Evolutionary conservation across 257 asterid genomes (phyloP), one percentile per base, ranked within the genome.

Genomic region (Thymus quinquecostatus): DNA sequence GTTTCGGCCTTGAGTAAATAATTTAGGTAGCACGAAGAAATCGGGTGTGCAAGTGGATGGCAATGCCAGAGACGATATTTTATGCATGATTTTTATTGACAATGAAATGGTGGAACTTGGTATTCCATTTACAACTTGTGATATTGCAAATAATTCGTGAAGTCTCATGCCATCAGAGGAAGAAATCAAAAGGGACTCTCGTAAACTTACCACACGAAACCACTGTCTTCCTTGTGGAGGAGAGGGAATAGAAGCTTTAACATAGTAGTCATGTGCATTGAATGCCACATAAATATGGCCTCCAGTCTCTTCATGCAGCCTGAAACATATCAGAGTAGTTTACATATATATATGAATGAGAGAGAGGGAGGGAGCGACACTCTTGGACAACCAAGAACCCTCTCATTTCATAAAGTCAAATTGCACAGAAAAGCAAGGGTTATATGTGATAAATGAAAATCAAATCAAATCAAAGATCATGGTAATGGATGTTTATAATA

Each of bases 141-240:
- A 34, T 51, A 36, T 28, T 44, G 64, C 44, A 53, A n/a, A 59
- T 32, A 54, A 34, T 13, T 34, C 29, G 12, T 40, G 51, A 49
- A 66, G 48, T 5, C 14, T 12, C 55, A 45, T 73, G 71, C 41
- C 60, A 51, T 51, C 66, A 51, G 61, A 36, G 40, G 53, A 64
- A 68, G 74, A 12, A 12, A 44, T 53, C 30, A 21, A 29, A 8
- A 61, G 62, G 53, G 78, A 69, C 21, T 57, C 41, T 33, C 14
- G 60, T 45, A 73, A 75, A 77, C 98, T 87, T 70, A 93, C 98
- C 96, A 93, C 92, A 65, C 97, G 89, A 78, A 78, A 82, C 98
- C 98, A 93, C 41, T 28, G 76, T 76, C 81, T 82, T 66, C 60
- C 68, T 63, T 43, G 67, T 71, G 98, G 96, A 8, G 96, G 96